These are phyloP conservation scores for Lophiotrema nucula DNA, from an alignment of 495 filamentous ascomycete species.

Conservation along the genomic window DNA sequence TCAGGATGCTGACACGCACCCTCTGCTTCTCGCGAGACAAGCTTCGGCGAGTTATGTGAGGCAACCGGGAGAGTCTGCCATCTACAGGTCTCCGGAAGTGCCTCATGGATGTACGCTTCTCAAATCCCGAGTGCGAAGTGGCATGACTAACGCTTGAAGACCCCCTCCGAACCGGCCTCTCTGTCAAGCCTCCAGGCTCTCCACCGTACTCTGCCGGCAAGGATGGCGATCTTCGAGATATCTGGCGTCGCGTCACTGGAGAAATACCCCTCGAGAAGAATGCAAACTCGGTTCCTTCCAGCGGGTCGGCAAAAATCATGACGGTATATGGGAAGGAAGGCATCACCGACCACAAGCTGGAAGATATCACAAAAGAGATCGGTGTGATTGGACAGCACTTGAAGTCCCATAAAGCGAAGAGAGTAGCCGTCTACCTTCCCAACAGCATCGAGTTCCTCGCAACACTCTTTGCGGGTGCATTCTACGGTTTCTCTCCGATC, in stretches of 20 bases:
- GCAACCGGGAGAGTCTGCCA: constrained; percentile 77
- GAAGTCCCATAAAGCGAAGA: constrained; percentile 63
- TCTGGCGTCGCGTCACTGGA: constrained; percentile 77
- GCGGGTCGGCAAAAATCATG: constrained; percentile 70
- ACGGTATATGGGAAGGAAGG: constrained; percentile 76
- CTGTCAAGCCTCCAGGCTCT: constrained; percentile 77
- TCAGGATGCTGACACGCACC: constrained; percentile 83
- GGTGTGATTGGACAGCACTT: constrained; percentile 80
- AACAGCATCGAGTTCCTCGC: constrained; percentile 88
- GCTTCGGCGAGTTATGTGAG: constrained; percentile 73
- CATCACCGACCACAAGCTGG: constrained; percentile 67
- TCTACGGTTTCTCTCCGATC: constrained; percentile 77
- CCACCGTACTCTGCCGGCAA: constrained; percentile 78
- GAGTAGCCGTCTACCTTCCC: constrained; percentile 85
- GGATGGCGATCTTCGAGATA: constrained; percentile 86
- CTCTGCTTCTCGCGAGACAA: constrained; percentile 84
- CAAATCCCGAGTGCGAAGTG: not conserved
- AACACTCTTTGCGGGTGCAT: constrained; percentile 70
- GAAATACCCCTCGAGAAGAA: constrained; percentile 54
- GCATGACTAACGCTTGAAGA: constrained; percentile 42
- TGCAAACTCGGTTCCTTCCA: not conserved
- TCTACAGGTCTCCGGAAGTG: constrained; percentile 76
- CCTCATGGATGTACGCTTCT: constrained; percentile 61
- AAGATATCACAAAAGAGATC: constrained; percentile 78
- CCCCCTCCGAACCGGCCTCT: constrained; percentile 76